A percentile compares a stretch with the other conserved stretches of the same genome.
These are phyloP conservation scores for Nitzschia sp. DNA, from an alignment of 108 stramenopile species.

Conservation along the genomic window DNA sequence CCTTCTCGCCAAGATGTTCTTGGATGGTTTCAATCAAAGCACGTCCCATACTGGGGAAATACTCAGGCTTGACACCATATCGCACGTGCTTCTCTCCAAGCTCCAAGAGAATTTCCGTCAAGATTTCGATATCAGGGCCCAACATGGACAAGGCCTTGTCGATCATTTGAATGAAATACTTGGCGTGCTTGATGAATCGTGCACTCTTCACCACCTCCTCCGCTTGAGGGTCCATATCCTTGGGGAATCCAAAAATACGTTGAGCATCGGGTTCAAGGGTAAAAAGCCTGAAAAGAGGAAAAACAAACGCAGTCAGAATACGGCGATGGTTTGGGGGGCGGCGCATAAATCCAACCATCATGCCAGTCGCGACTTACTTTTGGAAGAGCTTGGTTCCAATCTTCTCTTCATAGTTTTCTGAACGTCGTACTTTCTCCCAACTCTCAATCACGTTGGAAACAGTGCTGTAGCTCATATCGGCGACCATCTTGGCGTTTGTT, in stretches of 20 bases:
- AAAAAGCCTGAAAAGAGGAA: conserved; percentile 24
- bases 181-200: conserved; percentile 34
- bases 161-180: conserved; percentile 40
- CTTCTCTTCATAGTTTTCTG: conserved; percentile 26
- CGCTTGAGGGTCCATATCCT: conserved; percentile 30
- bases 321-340: neutral
- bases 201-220: conserved; percentile 20
- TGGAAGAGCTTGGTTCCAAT: conserved; percentile 39
- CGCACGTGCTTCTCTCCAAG: conserved; percentile 28
- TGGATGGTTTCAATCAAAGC: conserved; percentile 24
- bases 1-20: conserved; percentile 27
- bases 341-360: neutral
- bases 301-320: neutral
- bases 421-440: conserved; percentile 32
- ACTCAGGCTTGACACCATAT: conserved; percentile 32
- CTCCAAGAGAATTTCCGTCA: conserved; percentile 37
- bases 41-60: conserved; percentile 29
- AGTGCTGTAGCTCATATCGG: conserved; percentile 38
- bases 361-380: conserved; percentile 22
- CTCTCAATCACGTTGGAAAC: conserved; percentile 38
- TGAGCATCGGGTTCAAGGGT: conserved; percentile 21
- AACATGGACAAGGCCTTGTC: conserved; percentile 37
- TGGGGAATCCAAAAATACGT: conserved; percentile 38
- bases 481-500: conserved; percentile 11
- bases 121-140: conserved; percentile 42